phyloP scores from a whole-genome alignment of 148 eudicot genomes.

The Camellia japonica region DNA sequence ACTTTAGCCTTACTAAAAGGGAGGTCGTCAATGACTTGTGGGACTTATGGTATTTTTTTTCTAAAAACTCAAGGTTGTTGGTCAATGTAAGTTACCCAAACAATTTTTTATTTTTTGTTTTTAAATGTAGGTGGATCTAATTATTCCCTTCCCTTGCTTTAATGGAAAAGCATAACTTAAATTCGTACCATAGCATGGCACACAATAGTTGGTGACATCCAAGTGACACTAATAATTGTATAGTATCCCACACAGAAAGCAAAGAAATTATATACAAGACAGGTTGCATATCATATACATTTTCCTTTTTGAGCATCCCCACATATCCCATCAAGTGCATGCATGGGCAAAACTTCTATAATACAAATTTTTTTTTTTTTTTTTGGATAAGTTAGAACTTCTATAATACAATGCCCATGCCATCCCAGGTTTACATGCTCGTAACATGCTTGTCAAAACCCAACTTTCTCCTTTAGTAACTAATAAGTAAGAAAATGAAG shows the following conservation, averaged over 20 bases:
- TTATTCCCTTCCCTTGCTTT: not conserved
- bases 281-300: not conserved
- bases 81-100: too few species aligned
- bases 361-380: not conserved
- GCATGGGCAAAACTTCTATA: not conserved
- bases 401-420: too few species aligned
- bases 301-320: not conserved
- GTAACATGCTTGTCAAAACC: not conserved
- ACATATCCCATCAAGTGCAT: not conserved
- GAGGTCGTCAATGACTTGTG: not conserved
- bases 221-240: not conserved
- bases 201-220: not conserved
- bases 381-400: too few species aligned
- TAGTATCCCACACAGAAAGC: not conserved
- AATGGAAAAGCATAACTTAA: not conserved
- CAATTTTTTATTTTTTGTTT: too few species aligned
- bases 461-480: not conserved
- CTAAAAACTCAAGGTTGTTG: too few species aligned
- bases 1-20: too few species aligned
- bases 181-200: not conserved
- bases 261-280: not conserved
- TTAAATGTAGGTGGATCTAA: not conserved
- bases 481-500: too few species aligned
- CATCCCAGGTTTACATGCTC: not conserved
- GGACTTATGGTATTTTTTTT: not conserved